phyloP scores from a whole-genome alignment of 345 rosid species.

The Dovyalis caffra region DNA sequence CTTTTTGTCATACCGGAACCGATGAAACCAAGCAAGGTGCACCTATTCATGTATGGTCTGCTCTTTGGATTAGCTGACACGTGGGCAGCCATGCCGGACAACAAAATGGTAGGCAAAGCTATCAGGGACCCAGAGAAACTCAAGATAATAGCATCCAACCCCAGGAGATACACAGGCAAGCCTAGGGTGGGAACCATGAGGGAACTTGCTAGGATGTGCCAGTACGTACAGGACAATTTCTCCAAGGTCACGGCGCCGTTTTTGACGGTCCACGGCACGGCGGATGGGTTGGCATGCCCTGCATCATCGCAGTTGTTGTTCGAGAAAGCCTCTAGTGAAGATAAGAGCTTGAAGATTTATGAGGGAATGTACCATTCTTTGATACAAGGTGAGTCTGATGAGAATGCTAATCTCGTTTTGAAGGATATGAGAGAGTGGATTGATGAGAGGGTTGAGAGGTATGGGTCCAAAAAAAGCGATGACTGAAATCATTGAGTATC shows the following conservation, averaged over 20 bases:
- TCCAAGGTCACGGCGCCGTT: slow-evolving; percentile 56
- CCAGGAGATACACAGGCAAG: slow-evolving; percentile 73
- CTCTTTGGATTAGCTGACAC: slow-evolving; percentile 92
- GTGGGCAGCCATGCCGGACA: slow-evolving; percentile 92
- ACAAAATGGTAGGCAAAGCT: slow-evolving; percentile 84
- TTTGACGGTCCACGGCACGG: slow-evolving; percentile 73
- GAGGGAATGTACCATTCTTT: slow-evolving; percentile 96
- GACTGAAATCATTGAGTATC: not conserved
- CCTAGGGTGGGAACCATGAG: slow-evolving; percentile 97
- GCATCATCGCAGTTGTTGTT: slow-evolving; percentile 67
- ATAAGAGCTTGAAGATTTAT: slow-evolving; percentile 78
- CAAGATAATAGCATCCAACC: slow-evolving; percentile 82
- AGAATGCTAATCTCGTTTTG: slow-evolving; percentile 62
- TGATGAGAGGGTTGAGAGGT: slow-evolving; percentile 70
- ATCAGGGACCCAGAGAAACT: slow-evolving; percentile 76
- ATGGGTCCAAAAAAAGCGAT: slow-evolving; percentile 35
- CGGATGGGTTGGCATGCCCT: slow-evolving; percentile 79
- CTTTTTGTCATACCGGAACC: slow-evolving; percentile 85
- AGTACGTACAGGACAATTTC: slow-evolving; percentile 78
- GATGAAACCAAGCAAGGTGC: slow-evolving; percentile 80
- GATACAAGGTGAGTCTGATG: slow-evolving; percentile 92
- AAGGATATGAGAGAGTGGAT: slow-evolving; percentile 98
- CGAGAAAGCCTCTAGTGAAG: slow-evolving; percentile 69
- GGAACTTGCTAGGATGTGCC: slow-evolving; percentile 68
- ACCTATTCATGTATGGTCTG: slow-evolving; percentile 67